phyloP scores from a whole-genome alignment of 345 rosid species.

The Schrenkiella parvula region DNA sequence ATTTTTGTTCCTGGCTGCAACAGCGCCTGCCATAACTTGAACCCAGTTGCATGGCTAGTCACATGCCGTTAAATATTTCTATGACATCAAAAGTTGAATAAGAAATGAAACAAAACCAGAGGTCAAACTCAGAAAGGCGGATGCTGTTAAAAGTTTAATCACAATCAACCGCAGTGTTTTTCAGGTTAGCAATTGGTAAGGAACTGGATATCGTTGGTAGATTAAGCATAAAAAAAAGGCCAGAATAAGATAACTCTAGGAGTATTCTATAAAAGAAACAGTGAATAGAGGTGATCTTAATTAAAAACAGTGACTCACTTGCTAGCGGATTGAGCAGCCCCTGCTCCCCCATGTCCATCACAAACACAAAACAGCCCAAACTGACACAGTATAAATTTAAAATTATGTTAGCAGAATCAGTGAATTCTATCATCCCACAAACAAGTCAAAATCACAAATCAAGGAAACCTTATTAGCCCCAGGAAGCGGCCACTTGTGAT shows the following conservation, averaged over 20 bases:
- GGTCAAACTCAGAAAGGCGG: neutral
- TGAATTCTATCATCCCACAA: constrained; percentile 11
- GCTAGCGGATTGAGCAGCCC: constrained; percentile 88
- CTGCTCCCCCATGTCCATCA: constrained; percentile 96
- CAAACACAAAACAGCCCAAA: constrained; percentile 93
- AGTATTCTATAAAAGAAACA: neutral
- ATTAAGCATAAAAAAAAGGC: neutral
- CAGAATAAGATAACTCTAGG: neutral
- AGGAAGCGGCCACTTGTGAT: constrained; percentile 90
- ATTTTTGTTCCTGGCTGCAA: neutral
- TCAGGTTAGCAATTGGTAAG: neutral
- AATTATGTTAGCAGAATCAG: constrained; percentile 11
- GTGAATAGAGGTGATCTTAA: neutral
- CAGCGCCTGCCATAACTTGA: constrained; percentile 6
- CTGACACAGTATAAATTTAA: constrained; percentile 41
- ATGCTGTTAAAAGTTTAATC: neutral
- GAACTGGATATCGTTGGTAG: neutral
- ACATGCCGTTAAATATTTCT: neutral
- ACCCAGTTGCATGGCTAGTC: constrained; percentile 2
- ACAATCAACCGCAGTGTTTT: neutral
- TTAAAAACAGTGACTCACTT: constrained; percentile 52
- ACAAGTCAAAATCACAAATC: constrained; percentile 23
- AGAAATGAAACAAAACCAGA: neutral
- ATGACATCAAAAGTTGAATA: neutral
- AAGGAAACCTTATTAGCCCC: constrained; percentile 66